Conservation (phyloP, 2,329 filamentous ascomycete genomes). For the Fusarium sororula region DNA sequence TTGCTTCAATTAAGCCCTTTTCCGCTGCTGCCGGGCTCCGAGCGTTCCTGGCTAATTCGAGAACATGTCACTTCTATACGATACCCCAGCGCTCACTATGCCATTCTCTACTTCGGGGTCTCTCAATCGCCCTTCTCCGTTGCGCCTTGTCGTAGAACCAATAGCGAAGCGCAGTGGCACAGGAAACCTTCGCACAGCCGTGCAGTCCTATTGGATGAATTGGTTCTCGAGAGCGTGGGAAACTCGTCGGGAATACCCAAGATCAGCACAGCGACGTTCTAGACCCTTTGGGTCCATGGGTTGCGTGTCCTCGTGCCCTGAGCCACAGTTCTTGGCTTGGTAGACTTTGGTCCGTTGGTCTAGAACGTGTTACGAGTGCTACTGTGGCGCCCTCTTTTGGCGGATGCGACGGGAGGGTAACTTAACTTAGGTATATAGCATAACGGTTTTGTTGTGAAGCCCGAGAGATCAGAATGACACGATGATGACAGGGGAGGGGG, state of each 20-base stretch:
- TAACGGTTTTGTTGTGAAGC: constrained; percentile 21
- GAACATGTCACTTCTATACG: background rate
- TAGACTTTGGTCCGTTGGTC: constrained; percentile 10
- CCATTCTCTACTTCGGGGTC: background rate
- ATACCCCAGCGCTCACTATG: background rate
- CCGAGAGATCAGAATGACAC: background rate
- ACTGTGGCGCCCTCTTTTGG: constrained; percentile 15
- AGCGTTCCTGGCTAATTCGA: constrained; percentile 16
- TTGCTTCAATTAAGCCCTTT: constrained; percentile 2
- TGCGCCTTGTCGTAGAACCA: constrained; percentile 1
- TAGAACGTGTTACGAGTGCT: constrained; percentile 16
- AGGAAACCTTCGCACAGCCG: background rate
- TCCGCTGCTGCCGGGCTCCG: background rate
- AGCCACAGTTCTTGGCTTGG: constrained; percentile 31
- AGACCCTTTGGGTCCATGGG: background rate
- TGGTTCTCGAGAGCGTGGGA: constrained; percentile 6
- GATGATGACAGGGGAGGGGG: background rate
- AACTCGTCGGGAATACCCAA: constrained; percentile 40
- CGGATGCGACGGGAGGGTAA: constrained; percentile 21
- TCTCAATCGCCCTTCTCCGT: constrained; percentile 5
- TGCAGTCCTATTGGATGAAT: background rate
- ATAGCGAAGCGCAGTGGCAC: background rate
- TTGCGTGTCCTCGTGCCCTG: constrained; percentile 34
- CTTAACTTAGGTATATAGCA: background rate
- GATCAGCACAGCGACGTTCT: constrained; percentile 8